These are phyloP conservation scores for Aureobasidium zeae DNA, from an alignment of 2,329 filamentous ascomycete genomes.

Conservation along the genomic window DNA sequence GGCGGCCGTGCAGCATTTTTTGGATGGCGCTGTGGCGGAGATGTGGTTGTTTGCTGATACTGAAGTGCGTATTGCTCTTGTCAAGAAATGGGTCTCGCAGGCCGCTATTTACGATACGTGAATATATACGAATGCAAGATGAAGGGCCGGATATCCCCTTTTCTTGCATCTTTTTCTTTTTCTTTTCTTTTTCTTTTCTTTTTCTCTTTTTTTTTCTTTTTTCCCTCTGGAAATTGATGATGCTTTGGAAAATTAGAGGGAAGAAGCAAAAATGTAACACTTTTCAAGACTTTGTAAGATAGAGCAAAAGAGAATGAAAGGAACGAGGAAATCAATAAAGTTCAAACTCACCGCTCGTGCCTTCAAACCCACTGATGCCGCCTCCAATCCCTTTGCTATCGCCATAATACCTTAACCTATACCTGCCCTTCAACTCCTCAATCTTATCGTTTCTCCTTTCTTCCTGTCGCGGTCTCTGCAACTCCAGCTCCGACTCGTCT, in stretches of 20 bases:
- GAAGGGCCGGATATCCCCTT: too few species aligned
- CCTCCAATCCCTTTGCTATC: constrained; percentile 63
- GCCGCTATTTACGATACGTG: too few species aligned
- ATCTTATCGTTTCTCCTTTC: background rate
- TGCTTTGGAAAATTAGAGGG: too few species aligned
- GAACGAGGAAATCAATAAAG: constrained; percentile 23
- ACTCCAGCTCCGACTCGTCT: constrained; percentile 27
- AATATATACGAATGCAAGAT: too few species aligned
- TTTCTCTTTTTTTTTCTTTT: too few species aligned
- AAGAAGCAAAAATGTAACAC: too few species aligned
- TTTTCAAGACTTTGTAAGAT: too few species aligned
- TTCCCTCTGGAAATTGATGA: too few species aligned
- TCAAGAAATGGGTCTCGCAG: background rate
- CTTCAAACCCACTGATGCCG: constrained; percentile 58
- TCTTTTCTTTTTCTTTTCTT: too few species aligned
- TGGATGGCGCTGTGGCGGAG: background rate
- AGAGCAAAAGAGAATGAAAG: too few species aligned
- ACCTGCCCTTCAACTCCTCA: constrained; percentile 48
- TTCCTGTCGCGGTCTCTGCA: constrained; percentile 12
- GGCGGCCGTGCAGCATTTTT: background rate
- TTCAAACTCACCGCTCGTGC: constrained; percentile 50
- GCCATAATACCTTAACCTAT: constrained; percentile 74
- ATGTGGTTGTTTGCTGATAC: background rate
- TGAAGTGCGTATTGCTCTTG: background rate
- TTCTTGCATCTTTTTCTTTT: too few species aligned